Percentiles rank a stretch among this genome's conserved stretches.
Evolutionary conservation across 805 yeast species (phyloP).

Genomic region (Yarrowia phangngaensis): DNA sequence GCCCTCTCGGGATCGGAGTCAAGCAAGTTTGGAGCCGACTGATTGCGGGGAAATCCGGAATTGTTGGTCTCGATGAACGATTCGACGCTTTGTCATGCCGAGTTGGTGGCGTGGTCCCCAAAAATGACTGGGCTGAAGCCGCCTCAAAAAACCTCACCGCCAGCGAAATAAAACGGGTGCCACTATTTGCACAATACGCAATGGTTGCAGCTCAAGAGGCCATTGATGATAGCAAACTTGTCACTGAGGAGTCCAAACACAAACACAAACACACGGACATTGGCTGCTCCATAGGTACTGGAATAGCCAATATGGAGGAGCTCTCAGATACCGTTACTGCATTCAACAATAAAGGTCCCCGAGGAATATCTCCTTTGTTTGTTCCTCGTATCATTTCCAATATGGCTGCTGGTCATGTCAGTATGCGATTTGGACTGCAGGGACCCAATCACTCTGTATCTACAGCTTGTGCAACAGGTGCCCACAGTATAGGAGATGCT

Average conservation of each 20-base stretch:
- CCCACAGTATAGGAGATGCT: slow-evolving; percentile 92
- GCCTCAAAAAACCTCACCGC: slow-evolving; percentile 47
- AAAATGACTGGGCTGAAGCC: slow-evolving; percentile 44
- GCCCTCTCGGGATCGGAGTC: slow-evolving; percentile 78
- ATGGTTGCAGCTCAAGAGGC: slow-evolving; percentile 77
- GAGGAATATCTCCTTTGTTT: slow-evolving; percentile 77
- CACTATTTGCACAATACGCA: slow-evolving; percentile 74
- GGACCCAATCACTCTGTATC: slow-evolving; percentile 89
- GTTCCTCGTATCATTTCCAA: slow-evolving; percentile 79
- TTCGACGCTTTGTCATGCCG: slow-evolving; percentile 60
- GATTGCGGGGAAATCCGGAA: slow-evolving; percentile 39
- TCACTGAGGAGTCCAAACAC: slow-evolving; percentile 31
- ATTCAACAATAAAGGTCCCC: slow-evolving; percentile 51
- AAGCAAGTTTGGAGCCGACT: slow-evolving; percentile 39
- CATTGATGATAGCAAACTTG: slow-evolving; percentile 58
- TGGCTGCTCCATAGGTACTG: slow-evolving; percentile 85
- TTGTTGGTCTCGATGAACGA: slow-evolving; percentile 44
- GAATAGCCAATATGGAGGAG: slow-evolving; percentile 84
- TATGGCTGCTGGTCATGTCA: slow-evolving; percentile 92
- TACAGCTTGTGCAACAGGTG: slow-evolving; percentile 97
- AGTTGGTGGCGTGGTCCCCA: slow-evolving; percentile 73
- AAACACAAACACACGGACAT: slow-evolving; percentile 31
- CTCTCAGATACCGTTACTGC: slow-evolving; percentile 58
- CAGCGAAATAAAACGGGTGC: slow-evolving; percentile 56
- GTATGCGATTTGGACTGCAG: slow-evolving; percentile 67